These are phyloP conservation scores for Camellia sinensis DNA, from an alignment of 148 eudicot genomes.

Conservation along the genomic window DNA sequence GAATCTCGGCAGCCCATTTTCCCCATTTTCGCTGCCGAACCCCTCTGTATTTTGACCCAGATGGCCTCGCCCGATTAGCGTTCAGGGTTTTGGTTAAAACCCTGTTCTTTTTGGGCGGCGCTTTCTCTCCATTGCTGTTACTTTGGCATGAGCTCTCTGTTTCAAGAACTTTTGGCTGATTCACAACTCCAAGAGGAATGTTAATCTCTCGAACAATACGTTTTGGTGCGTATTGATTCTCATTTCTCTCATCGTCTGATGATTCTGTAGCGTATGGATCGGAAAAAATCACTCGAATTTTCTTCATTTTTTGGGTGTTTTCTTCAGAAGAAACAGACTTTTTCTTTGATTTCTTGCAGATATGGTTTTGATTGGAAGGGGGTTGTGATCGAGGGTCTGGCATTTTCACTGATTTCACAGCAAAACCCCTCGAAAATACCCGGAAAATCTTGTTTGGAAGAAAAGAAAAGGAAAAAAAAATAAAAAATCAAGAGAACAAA, in stretches of 20 bases:
- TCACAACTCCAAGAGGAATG: conserved; percentile 19
- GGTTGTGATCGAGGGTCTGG: neutral
- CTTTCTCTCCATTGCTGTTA: conserved; percentile 47
- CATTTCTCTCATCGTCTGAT: conserved; percentile 46
- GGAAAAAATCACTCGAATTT: conserved; percentile 50
- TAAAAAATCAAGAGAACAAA: neutral
- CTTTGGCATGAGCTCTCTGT: conserved; percentile 55
- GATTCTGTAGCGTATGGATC: conserved; percentile 81
- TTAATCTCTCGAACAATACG: conserved; percentile 54
- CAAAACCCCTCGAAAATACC: conserved; percentile 14
- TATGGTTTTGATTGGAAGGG: neutral
- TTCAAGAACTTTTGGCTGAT: conserved; percentile 18
- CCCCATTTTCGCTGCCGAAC: conserved; percentile 91
- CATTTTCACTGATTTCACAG: conserved; percentile 18
- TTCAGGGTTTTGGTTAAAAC: conserved; percentile 25
- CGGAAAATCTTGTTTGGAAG: neutral
- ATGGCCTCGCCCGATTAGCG: conserved; percentile 8
- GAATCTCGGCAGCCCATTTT: conserved; percentile 91
- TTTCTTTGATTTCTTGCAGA: conserved; percentile 6
- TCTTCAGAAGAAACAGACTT: conserved; percentile 18
- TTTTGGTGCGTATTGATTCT: conserved; percentile 25
- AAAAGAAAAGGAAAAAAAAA: neutral
- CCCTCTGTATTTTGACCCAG: conserved; percentile 49
- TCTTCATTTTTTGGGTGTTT: conserved; percentile 28
- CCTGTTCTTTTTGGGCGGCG: conserved; percentile 32